Evolutionary conservation across 441 rosid species (phyloP).

Genomic region (Gossypium schwendimanii): DNA sequence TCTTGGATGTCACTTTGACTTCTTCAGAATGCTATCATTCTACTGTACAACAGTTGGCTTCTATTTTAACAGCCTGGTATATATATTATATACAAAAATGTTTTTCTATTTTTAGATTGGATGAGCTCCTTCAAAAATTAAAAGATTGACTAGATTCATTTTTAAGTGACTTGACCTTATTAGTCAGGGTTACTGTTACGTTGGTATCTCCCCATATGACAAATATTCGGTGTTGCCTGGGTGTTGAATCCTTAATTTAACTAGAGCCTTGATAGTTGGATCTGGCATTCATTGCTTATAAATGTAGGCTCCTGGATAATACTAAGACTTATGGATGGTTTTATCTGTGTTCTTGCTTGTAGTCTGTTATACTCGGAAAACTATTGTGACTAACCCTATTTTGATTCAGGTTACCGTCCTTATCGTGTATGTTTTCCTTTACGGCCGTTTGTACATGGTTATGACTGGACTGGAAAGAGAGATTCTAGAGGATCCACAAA

Average conservation of each 20-base stretch:
- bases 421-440: conserved; percentile 70
- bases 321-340: background rate
- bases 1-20: conserved; percentile 94
- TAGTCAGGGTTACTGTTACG: background rate
- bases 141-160: background rate
- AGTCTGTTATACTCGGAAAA: background rate
- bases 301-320: conserved; percentile 2
- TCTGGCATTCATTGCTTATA: background rate
- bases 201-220: background rate
- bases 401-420: conserved; percentile 65
- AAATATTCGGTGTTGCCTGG: background rate
- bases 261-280: background rate
- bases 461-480: conserved; percentile 81
- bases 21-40: conserved; percentile 92
- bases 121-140: background rate
- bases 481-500: conserved; percentile 33
- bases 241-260: background rate
- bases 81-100: conserved; percentile 16
- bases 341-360: background rate
- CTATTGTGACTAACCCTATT: background rate
- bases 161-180: conserved; percentile 1
- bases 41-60: conserved; percentile 85
- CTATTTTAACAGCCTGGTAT: conserved; percentile 84
- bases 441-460: conserved; percentile 81
- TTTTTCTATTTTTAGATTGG: background rate